phyloP scores from a whole-genome alignment of 1,284 basidiomycete species.

The Melampsora larici-populina region DNA sequence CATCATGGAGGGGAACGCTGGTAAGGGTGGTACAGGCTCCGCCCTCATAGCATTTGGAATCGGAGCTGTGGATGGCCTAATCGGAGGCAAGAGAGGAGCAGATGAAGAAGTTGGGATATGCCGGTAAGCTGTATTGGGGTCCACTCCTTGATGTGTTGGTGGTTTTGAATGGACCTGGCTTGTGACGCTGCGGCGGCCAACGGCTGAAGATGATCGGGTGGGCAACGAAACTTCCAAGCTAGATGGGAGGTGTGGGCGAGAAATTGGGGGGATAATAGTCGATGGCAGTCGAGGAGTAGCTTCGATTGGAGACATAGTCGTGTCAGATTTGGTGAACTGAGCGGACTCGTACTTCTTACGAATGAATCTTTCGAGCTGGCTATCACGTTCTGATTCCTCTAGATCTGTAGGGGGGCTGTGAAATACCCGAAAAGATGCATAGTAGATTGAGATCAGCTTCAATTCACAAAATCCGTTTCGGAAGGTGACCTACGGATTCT shows the following conservation, averaged over 20 bases:
- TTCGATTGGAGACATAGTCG: background rate
- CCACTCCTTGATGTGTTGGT: background rate
- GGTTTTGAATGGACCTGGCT: background rate
- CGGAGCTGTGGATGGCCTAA: constrained; percentile 5
- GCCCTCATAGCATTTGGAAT: background rate
- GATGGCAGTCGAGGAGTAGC: background rate
- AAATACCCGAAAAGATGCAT: background rate
- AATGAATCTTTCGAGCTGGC: constrained; percentile 53
- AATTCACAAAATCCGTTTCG: background rate
- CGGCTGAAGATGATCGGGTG: background rate
- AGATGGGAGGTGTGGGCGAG: background rate
- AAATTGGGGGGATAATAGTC: background rate
- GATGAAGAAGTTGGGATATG: background rate
- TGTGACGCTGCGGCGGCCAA: background rate
- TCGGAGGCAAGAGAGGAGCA: background rate
- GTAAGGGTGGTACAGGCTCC: background rate
- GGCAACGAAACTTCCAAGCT: background rate
- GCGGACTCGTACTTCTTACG: constrained; percentile 54
- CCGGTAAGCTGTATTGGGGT: background rate
- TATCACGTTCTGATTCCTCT: constrained; percentile 52
- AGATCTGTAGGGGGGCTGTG: constrained; percentile 52
- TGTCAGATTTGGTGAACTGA: constrained; percentile 1
- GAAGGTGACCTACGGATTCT: constrained; percentile 47
- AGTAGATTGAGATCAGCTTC: background rate
- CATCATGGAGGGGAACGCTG: background rate